Evolutionary conservation across 306 rosid species (phyloP).

Genomic region (Inga oerstediana): DNA sequence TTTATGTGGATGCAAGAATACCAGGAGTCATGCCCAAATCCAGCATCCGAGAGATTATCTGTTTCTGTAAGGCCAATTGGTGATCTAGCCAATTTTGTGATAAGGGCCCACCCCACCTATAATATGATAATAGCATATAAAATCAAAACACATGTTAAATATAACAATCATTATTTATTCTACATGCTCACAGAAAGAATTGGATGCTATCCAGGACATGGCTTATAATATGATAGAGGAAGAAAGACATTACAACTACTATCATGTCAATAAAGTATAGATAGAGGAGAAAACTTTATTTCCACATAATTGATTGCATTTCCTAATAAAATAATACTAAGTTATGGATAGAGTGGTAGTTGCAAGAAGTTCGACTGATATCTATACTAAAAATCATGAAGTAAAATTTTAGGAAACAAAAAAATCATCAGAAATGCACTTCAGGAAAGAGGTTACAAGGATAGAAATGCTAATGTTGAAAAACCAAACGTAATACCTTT

Average conservation of each 20-base stretch:
- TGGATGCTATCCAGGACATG: background rate
- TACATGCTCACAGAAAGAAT: background rate
- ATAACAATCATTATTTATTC: slow-evolving; percentile 6
- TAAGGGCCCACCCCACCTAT: slow-evolving; percentile 97
- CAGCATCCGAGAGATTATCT: slow-evolving; percentile 75
- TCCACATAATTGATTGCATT: background rate
- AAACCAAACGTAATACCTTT: background rate
- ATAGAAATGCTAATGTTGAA: background rate
- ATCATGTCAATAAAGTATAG: background rate
- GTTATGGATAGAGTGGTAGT: background rate
- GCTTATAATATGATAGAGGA: slow-evolving; percentile 4
- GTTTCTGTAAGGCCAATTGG: slow-evolving; percentile 80
- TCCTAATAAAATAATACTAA: background rate
- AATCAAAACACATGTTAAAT: slow-evolving; percentile 31
- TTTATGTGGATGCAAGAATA: slow-evolving; percentile 24
- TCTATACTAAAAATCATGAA: slow-evolving; percentile 1
- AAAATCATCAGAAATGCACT: background rate
- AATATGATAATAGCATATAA: slow-evolving; percentile 34
- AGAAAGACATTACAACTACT: background rate
- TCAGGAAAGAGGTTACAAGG: background rate
- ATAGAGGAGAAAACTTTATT: background rate
- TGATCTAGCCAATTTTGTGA: slow-evolving; percentile 90
- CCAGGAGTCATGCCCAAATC: slow-evolving; percentile 99
- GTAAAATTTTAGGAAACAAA: background rate
- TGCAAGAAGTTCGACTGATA: background rate